phyloP scores from a whole-genome alignment of 768 basidiomycete genomes.

The Boletus sp. region DNA sequence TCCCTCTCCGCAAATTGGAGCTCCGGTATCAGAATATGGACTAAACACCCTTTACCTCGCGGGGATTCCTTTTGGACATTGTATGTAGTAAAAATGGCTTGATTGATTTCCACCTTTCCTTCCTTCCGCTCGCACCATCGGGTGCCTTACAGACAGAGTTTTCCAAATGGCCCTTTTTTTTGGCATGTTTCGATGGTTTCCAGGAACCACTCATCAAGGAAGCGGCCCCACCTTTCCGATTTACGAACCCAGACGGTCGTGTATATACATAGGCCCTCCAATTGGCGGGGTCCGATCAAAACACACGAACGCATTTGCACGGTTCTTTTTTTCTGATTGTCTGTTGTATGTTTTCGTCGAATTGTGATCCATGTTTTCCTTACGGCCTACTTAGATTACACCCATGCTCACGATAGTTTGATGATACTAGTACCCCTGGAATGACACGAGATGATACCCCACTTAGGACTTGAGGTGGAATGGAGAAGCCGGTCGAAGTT shows the following conservation, averaged over 20 bases:
- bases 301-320: neutral
- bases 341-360: neutral
- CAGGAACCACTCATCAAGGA: conserved; percentile 14
- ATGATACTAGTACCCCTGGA: neutral
- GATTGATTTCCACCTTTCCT: conserved; percentile 3
- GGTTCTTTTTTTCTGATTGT: neutral
- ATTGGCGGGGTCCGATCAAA: conserved; percentile 6
- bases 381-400: conserved; percentile 2
- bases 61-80: neutral
- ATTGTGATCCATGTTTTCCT: neutral
- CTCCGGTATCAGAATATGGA: conserved; percentile 32
- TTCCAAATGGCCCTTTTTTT: neutral
- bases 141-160: neutral
- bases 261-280: neutral
- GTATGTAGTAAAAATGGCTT: conserved; percentile 7
- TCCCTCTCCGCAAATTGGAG: conserved; percentile 54
- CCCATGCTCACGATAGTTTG: neutral
- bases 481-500: too few species aligned
- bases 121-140: neutral
- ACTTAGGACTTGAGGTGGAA: too few species aligned
- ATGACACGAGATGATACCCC: too few species aligned
- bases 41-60: conserved; percentile 6
- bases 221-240: neutral
- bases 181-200: conserved; percentile 18
- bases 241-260: neutral